phyloP scores from a whole-genome alignment of 257 asterid species.

The Nicotiana attenuata region DNA sequence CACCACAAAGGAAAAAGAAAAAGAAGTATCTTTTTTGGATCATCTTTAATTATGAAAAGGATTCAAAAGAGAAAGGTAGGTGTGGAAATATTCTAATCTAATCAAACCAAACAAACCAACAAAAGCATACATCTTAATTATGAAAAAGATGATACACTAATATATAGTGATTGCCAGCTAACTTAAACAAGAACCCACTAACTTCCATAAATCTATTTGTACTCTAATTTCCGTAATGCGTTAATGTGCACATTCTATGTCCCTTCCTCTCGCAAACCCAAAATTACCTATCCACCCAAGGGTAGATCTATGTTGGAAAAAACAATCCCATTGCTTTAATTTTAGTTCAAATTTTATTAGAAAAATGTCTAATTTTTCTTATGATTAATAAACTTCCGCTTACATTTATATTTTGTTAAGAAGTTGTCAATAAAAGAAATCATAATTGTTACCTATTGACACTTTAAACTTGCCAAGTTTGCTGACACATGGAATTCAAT shows the following conservation, averaged over 20 bases:
- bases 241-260: slow-evolving; percentile 17
- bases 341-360: neutral
- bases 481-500: neutral
- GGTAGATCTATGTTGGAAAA: slow-evolving; percentile 5
- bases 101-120: slow-evolving; percentile 18
- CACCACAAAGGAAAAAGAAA: neutral
- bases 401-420: neutral
- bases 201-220: slow-evolving; percentile 15
- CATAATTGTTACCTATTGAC: neutral
- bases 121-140: slow-evolving; percentile 9
- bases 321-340: neutral
- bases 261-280: neutral
- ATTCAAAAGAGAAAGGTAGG: slow-evolving; percentile 1
- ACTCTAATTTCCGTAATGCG: slow-evolving; percentile 6
- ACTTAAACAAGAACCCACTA: slow-evolving; percentile 28
- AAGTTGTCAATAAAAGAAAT: neutral
- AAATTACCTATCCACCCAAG: neutral
- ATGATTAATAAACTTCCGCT: neutral
- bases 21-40: neutral
- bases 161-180: slow-evolving; percentile 57
- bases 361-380: neutral
- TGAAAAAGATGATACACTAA: slow-evolving; percentile 10
- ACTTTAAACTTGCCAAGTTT: neutral
- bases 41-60: slow-evolving; percentile 8
- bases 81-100: slow-evolving; percentile 6